Evolutionary conservation across 192 early-diverging fungal genomes (phyloP).

Genomic region (Gaertneriomyces semiglobifer): DNA sequence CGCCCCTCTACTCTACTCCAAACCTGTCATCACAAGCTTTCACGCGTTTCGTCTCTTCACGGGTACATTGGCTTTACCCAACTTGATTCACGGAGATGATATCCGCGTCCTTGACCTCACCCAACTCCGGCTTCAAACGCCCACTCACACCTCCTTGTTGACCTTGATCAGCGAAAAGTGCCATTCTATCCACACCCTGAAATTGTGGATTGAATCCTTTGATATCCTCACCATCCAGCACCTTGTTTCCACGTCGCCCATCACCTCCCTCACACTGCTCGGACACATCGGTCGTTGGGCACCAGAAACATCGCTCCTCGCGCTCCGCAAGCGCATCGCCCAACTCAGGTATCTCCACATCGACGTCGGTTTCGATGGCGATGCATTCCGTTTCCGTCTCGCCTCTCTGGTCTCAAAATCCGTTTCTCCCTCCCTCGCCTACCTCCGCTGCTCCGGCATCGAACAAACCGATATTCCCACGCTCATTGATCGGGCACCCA

Average conservation of each 20-base stretch:
- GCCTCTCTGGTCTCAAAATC: background rate
- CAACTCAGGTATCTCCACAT: constrained; percentile 14
- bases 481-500: background rate
- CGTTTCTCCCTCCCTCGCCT: background rate
- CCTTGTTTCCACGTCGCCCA: background rate
- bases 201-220: constrained; percentile 17
- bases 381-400: constrained; percentile 3
- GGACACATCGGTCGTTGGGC: constrained; percentile 15
- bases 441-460: constrained; percentile 12
- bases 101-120: constrained; percentile 3
- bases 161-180: constrained; percentile 2
- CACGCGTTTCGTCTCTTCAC: constrained; percentile 5
- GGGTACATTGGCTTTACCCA: background rate
- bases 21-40: constrained; percentile 6
- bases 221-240: constrained; percentile 11
- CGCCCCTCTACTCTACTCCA: background rate
- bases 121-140: constrained; percentile 19
- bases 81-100: background rate
- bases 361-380: constrained; percentile 24
- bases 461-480: background rate
- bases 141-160: constrained; percentile 12
- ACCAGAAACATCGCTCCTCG: background rate
- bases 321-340: constrained; percentile 2
- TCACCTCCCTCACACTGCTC: constrained; percentile 10
- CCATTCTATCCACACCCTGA: constrained; percentile 1